phyloP scores from a whole-genome alignment of 148 eudicot species.

The Pouteria glomerata region DNA sequence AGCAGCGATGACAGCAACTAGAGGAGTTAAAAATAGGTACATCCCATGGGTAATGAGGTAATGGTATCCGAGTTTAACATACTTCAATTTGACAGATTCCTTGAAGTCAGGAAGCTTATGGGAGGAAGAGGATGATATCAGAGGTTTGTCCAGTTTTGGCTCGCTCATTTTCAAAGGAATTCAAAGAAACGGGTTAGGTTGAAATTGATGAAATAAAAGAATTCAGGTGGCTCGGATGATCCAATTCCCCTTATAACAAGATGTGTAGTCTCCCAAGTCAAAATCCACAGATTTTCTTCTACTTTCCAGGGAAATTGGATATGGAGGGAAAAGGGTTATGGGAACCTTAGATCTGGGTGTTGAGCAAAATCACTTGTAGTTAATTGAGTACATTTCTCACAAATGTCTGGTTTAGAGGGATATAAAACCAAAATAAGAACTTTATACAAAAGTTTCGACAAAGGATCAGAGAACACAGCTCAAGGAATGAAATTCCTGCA shows the following conservation, averaged over 20 bases:
- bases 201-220: too few species aligned
- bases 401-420: neutral
- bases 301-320: neutral
- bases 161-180: constrained; percentile 27
- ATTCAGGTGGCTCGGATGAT: neutral
- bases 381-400: neutral
- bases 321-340: neutral
- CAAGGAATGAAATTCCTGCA: constrained; percentile 16
- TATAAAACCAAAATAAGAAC: neutral
- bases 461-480: neutral
- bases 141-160: constrained; percentile 19
- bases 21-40: constrained; percentile 35
- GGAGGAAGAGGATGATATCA: constrained; percentile 23
- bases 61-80: constrained; percentile 56
- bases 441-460: neutral
- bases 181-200: neutral
- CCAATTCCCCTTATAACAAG: neutral
- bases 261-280: neutral
- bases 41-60: constrained; percentile 54
- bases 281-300: neutral
- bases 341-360: neutral
- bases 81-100: constrained; percentile 48
- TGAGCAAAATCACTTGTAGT: neutral
- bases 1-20: constrained; percentile 30
- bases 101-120: constrained; percentile 47